Evolutionary conservation across 2,329 filamentous ascomycete genomes (phyloP), one percentile per base, ranked within the genome.

Genomic region (Xylaria polymorpha): DNA sequence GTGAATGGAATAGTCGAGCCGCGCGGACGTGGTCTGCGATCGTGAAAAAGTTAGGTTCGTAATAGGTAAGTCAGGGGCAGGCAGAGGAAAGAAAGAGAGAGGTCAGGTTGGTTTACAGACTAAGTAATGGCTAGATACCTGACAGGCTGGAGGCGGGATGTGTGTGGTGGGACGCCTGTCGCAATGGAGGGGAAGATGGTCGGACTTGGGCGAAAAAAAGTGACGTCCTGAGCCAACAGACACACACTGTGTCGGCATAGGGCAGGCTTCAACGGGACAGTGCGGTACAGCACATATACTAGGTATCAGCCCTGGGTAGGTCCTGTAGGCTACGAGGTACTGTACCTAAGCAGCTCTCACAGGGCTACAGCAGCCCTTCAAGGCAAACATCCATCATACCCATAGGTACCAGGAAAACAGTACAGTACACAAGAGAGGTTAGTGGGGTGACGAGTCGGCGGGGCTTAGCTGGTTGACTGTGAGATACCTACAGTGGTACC

Each of bases 151-250:
- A 70, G 61, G 72, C 53, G 71, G 68, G 75, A 73, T 74, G 73
- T 74, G 73, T 73, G 73, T 72, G 73, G 75, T 74, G 75, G 76
- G 69, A 75, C 73, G 63, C 74, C 75, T 56, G 75, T 76, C 74
- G 75, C 74, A 77, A 77, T 77, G 75, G 75, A 77, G 75, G 76
- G 76, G 74, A 75, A 77, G 66, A 55, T 56, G 72, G 72, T 72
- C 72, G 73, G 73, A 68, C 71, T 72, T 51, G 73, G 64, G 70
- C 67, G 50, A 55, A 72, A 72, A 74, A 70, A 72, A 70, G 72
- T 55, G 69, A 70, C 58, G 59, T 44, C 32, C 44, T 57, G 39
- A 25, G 22, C 4, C 37, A 43, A 25, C 10, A 39, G 41, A 55
- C 18, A n/a, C 55, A 55, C 67, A 69, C 67, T 70, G 67, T 70